Evolutionary conservation across 2,329 filamentous ascomycete species (phyloP).

Genomic region (Neurospora sp.): DNA sequence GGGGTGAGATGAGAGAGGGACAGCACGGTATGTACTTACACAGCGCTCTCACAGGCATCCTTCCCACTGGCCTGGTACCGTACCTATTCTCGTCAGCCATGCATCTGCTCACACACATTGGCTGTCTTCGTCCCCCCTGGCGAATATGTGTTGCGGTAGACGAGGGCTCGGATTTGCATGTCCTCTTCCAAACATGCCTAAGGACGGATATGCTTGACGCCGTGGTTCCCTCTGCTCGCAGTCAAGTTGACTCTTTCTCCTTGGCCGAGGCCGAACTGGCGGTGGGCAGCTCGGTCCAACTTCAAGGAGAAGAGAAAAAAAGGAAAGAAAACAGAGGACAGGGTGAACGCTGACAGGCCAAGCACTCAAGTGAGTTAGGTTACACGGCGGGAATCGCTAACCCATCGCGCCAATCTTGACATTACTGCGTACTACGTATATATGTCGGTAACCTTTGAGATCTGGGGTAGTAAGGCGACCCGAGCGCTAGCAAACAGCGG

Average conservation of each 20-base stretch:
- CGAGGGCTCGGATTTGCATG: neutral
- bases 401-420: neutral
- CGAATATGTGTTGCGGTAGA: neutral
- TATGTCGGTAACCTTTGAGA: neutral
- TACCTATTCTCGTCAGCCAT: neutral
- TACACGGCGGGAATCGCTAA: neutral
- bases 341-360: neutral
- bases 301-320: neutral
- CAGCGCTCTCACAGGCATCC: neutral
- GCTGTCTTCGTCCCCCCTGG: neutral
- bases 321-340: neutral
- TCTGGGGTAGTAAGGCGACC: neutral
- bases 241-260: neutral
- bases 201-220: neutral
- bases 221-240: neutral
- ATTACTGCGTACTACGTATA: neutral
- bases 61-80: neutral
- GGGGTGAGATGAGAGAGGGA: neutral
- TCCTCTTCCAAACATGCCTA: neutral
- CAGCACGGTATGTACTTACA: neutral
- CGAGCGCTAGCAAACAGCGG: neutral
- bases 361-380: neutral
- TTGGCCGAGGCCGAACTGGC: neutral
- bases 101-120: neutral
- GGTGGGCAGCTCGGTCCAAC: neutral